Conservation (phyloP, 495 filamentous ascomycete genomes). For the Parmelia sp. region DNA sequence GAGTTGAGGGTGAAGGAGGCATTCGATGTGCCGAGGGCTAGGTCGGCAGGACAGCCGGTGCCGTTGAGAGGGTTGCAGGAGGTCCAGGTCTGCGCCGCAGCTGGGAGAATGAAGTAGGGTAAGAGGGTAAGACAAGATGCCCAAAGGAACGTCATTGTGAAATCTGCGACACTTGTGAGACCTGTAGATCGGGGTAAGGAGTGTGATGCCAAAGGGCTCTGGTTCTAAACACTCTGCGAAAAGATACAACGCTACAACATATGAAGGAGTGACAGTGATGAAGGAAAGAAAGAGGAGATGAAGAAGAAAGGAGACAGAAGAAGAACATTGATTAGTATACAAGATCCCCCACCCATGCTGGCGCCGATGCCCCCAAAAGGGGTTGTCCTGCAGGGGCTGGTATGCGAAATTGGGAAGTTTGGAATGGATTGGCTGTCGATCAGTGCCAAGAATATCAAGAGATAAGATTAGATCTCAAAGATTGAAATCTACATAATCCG, state of each 20-base stretch:
- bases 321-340: neutral
- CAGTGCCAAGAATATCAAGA: constrained; percentile 8
- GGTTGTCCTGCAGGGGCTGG: neutral
- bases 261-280: constrained; percentile 9
- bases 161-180: neutral
- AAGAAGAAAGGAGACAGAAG: too few species aligned
- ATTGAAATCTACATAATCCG: too few species aligned
- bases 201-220: neutral
- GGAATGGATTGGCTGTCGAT: constrained; percentile 4
- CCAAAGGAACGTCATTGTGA: constrained; percentile 8
- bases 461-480: too few species aligned
- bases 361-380: neutral
- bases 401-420: constrained; percentile 1
- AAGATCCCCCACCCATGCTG: neutral
- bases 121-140: constrained; percentile 30
- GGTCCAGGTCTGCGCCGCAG: constrained; percentile 56
- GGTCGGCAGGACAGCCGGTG: constrained; percentile 55
- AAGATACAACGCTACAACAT: neutral
- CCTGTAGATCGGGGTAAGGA: neutral
- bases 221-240: neutral
- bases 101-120: constrained; percentile 35
- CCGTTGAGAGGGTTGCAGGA: constrained; percentile 60
- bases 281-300: neutral
- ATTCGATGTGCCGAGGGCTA: constrained; percentile 55
- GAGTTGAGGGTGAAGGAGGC: constrained; percentile 50